Conservation (phyloP, 129 eudicot genomes). For the Flaveria sonorensis region DNA sequence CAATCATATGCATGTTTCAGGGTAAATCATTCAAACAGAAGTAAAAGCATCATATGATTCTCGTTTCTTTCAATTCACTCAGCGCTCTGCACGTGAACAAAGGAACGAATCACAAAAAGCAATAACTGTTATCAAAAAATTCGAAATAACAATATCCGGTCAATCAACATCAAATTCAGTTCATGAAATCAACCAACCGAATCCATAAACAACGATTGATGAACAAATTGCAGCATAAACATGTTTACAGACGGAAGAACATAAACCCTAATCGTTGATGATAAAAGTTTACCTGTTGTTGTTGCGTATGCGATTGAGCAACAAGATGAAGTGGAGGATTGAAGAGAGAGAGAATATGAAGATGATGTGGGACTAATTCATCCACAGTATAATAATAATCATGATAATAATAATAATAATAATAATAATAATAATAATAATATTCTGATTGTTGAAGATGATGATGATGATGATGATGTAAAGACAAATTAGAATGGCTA, state of each 20-base stretch:
- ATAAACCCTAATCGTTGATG: slow-evolving; percentile 5
- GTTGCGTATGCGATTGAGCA: slow-evolving; percentile 12
- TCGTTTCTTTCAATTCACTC: too few relatives aligned
- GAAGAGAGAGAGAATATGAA: slow-evolving; percentile 18
- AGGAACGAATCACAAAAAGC: too few relatives aligned
- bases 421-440: background rate
- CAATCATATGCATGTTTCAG: background rate
- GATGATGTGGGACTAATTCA: slow-evolving; percentile 40
- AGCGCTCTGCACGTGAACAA: too few relatives aligned
- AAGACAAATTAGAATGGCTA: slow-evolving; percentile 17
- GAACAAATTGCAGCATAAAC: background rate
- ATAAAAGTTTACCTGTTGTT: slow-evolving; percentile 30
- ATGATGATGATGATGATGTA: background rate
- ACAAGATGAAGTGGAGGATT: slow-evolving; percentile 24
- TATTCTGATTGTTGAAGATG: background rate
- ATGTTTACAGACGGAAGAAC: slow-evolving; percentile 4
- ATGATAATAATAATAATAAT: background rate
- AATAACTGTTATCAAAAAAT: background rate
- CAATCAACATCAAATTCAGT: background rate
- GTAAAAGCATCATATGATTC: background rate
- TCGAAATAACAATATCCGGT: background rate
- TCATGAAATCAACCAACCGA: background rate
- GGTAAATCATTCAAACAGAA: background rate
- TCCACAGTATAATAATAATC: slow-evolving; percentile 28
- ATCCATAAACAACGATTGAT: background rate